Conservation (phyloP, 768 basidiomycete species). For the Cystofilobasidium ferigula region DNA sequence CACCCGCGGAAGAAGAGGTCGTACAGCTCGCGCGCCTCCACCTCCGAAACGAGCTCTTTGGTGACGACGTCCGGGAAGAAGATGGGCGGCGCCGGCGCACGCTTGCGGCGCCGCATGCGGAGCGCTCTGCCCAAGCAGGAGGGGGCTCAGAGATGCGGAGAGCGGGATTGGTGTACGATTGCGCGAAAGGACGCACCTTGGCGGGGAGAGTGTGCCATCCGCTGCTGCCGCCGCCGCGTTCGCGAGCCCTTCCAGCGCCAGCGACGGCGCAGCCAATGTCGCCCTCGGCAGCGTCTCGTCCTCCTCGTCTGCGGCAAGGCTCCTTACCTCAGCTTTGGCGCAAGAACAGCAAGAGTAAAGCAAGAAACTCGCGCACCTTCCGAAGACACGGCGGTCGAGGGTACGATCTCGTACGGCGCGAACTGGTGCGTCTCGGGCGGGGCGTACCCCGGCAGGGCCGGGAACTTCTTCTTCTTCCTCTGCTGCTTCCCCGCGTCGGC, state of each 20-base stretch:
- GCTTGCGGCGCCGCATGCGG: slow-evolving; percentile 33
- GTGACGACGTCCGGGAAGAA: slow-evolving; percentile 39
- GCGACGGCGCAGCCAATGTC: slow-evolving; percentile 80
- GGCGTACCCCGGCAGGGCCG: slow-evolving; percentile 80
- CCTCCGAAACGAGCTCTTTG: slow-evolving; percentile 72
- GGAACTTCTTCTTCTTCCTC: slow-evolving; percentile 45
- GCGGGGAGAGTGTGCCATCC: slow-evolving; percentile 32
- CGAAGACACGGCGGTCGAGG: slow-evolving; percentile 12
- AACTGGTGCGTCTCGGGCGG: slow-evolving; percentile 52
- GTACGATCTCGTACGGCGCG: slow-evolving; percentile 57
- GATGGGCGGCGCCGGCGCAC: slow-evolving; percentile 36
- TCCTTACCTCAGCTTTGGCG: too few species aligned
- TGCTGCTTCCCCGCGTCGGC: background rate
- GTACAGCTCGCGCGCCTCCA: slow-evolving; percentile 79
- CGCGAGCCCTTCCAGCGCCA: slow-evolving; percentile 84
- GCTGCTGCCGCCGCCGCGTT: slow-evolving; percentile 85
- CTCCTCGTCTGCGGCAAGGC: slow-evolving; percentile 59
- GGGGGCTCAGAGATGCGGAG: too few species aligned
- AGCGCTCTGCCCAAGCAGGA: background rate
- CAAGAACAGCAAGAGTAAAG: slow-evolving; percentile 44
- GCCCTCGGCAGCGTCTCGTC: slow-evolving; percentile 77
- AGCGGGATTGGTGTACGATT: background rate
- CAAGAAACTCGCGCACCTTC: slow-evolving; percentile 3
- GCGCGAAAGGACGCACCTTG: slow-evolving; percentile 4
- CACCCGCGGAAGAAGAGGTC: slow-evolving; percentile 95